Evolutionary conservation across 140 eudicot species (phyloP).

Genomic region (Anethum foeniculum): DNA sequence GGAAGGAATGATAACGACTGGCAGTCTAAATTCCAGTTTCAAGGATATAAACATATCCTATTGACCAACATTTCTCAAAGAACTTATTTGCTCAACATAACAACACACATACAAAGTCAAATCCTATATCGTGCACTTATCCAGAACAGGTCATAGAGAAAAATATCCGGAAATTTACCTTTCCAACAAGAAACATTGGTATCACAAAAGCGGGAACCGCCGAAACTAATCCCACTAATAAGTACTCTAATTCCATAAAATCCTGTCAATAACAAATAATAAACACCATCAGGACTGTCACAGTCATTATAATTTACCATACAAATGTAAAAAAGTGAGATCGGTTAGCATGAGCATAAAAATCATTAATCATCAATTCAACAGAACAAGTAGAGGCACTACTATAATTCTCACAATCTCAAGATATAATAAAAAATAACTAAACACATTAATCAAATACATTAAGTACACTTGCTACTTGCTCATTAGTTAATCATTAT

Average conservation of each 20-base stretch:
- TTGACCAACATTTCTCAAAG: neutral
- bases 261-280: slow-evolving; percentile 33
- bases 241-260: slow-evolving; percentile 84
- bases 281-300: slow-evolving; percentile 1
- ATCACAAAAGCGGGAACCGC: slow-evolving; percentile 71
- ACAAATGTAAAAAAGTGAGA: neutral
- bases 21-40: neutral
- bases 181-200: slow-evolving; percentile 65
- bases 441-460: neutral
- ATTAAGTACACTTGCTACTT: neutral
- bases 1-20: no score
- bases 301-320: neutral
- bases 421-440: no score
- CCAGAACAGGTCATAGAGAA: neutral
- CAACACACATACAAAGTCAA: neutral
- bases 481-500: neutral
- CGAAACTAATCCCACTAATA: slow-evolving; percentile 65
- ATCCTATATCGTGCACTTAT: slow-evolving; percentile 7
- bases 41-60: neutral
- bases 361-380: neutral
- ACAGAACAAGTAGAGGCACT: neutral
- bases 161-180: slow-evolving; percentile 34
- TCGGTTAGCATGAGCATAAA: neutral
- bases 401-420: neutral
- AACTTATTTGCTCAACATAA: neutral